Base-by-base conservation (phyloP, 2,329 filamentous ascomycete species). In the Graphiopsis chlorocephala region DNA sequence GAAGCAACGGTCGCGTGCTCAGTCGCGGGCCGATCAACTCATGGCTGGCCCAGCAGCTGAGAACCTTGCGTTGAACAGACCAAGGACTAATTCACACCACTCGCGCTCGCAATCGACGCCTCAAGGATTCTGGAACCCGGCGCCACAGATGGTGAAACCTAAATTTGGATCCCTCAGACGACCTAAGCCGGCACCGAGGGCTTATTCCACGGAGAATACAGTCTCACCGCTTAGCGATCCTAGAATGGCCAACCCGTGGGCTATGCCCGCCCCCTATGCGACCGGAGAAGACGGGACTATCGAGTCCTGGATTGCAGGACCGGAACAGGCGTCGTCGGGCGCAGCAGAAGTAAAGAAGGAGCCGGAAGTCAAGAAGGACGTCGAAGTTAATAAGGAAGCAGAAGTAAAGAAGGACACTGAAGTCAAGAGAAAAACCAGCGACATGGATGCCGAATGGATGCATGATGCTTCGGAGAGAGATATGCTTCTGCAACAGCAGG, bases 361-460 rank as follows among this genome's bases (percentile, higher is more conserved):
- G 8, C 4, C 47, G 17, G 47, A 50, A 17, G 25, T 26, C 6
- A 50, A 50, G 47, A 26, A 50, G 23, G 47, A 23, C 2, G 11
- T 11, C 25, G 47, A 26, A 26, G 47, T 17, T 1, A 23, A 23
- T 14, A 26, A 26, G 12, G 12, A 12, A 2, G 6, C 47, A 50
- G 25, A 50, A 26, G 25, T 7, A 14, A 50, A 50, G 23, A 45
- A 45, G 38, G 38, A 23, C 38, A 15, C 33, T 3, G 33, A 14
- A 35, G 14, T 15, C 33, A 35, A 35, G 14, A 35, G 15, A 14
- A 14, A 35, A 4, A 50, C 12, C 47, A 26, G 8, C 47, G 47
- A 50, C 47, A 71, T 66, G 7, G 72, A 79, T 45, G 72, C 75
- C 3, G 79, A 80, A 45, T 80, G 79, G 79, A 80, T 81, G 78